Base-by-base conservation (phyloP, 805 yeast species). In the Wickerhamiella sorbophila region DNA sequence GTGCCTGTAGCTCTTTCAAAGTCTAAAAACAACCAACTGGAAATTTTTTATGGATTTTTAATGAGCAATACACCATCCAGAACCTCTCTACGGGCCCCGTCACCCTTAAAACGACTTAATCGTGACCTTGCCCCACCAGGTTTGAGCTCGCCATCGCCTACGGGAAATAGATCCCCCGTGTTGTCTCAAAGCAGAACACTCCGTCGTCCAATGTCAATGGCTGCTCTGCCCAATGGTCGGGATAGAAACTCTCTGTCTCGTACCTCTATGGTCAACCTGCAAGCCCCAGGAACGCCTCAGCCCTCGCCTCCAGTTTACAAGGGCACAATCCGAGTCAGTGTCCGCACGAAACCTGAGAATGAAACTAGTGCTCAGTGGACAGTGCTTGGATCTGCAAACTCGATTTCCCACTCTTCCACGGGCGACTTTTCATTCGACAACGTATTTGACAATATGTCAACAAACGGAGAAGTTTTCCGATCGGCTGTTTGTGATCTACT, bases 391-490 rank as follows among this genome's bases (percentile, higher is more conserved):
- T 32, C 31, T 9, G 15, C 26, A 3, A 32, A 26, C 20, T 15
- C 35, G 14, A 31, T 44, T 36, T 5, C 44, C 9, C 24, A 22
- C 20, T 24, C 35, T 9, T 39, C 43, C 31, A 73, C 76, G 37
- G 80, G 84, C 5, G 72, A 74, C 22, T 86, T 80, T 55, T 59
- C 63, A 21, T 86, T 82, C 55, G 96, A 88, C 58, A 72, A 79
- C 53, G 93, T 88, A 1, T 87, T 79, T 57, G 70, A 71, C 9
- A 75, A 80, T 0, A 52, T 62, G 2, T 55, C 64, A 14, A 55
- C 70, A 22, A 86, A 84, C 57, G 47, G 54, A 3, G 70, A 71
- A 17, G 82, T 88, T 2, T 88, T 83, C 57, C 62, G 62, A 16
- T 57, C 59, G 12, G 64, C 67, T 38, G 93, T 74, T 38, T 67